These are phyloP conservation scores for Globisporangium spinosum DNA, from an alignment of 352 stramenopile species.

Conservation along the genomic window DNA sequence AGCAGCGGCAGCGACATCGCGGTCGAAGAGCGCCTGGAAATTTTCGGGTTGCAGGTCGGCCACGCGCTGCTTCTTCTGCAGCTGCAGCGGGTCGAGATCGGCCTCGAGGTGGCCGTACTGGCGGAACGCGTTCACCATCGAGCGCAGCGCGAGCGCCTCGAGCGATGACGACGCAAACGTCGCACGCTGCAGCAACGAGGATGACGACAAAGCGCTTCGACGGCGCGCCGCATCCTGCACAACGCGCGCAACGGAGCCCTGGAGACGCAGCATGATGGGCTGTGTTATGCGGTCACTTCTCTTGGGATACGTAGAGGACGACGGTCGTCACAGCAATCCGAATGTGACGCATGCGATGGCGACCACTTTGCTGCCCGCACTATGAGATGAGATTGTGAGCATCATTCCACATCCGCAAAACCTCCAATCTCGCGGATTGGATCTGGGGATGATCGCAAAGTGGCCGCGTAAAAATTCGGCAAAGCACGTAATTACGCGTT, in stretches of 20 bases:
- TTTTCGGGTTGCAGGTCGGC: slow-evolving; percentile 34
- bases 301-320: neutral
- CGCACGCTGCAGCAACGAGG: neutral
- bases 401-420: neutral
- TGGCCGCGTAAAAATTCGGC: neutral
- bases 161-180: slow-evolving; percentile 39
- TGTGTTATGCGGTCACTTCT: neutral
- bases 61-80: slow-evolving; percentile 36
- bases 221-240: slow-evolving; percentile 21
- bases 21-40: slow-evolving; percentile 52
- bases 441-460: neutral
- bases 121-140: slow-evolving; percentile 70
- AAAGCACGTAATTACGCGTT: neutral
- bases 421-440: slow-evolving; percentile 2
- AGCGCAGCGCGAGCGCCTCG: slow-evolving; percentile 55
- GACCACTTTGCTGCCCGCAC: neutral
- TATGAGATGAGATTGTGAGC: neutral
- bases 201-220: neutral
- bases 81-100: slow-evolving; percentile 56
- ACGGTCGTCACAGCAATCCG: slow-evolving; percentile 1
- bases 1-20: slow-evolving; percentile 12
- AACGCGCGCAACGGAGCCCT: slow-evolving; percentile 30
- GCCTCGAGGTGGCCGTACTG: slow-evolving; percentile 75
- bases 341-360: neutral
- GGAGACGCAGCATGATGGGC: slow-evolving; percentile 49